Percentiles rank a stretch among this genome's conserved stretches.
These are phyloP conservation scores for Adansonia madagascariensis DNA, from an alignment of 441 rosid genomes.

Conservation along the genomic window DNA sequence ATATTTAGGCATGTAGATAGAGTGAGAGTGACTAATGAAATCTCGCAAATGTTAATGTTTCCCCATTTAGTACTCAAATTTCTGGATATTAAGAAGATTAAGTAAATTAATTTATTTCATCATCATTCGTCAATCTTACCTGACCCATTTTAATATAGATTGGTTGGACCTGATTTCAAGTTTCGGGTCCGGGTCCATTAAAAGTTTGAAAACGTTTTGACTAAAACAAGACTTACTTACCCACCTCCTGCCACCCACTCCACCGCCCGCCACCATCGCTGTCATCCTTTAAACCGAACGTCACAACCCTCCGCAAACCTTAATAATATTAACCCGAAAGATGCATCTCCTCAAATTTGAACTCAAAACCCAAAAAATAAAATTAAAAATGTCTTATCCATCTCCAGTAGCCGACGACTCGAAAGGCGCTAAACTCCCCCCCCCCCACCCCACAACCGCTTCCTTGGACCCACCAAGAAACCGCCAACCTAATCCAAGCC, in stretches of 20 bases:
- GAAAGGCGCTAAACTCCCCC: constrained; percentile 27
- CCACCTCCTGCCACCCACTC: background rate
- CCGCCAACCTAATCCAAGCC: constrained; percentile 53
- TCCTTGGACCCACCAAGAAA: constrained; percentile 64
- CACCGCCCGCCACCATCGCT: background rate
- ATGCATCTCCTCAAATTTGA: constrained; percentile 16
- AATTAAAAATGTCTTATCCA: constrained; percentile 18
- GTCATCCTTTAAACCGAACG: background rate
- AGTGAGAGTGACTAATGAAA: no score
- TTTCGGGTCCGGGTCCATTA: background rate
- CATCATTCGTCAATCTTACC: no score
- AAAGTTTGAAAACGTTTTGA: background rate
- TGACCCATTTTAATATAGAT: background rate
- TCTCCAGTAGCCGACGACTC: constrained; percentile 27
- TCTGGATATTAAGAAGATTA: no score
- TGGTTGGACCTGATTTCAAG: constrained; percentile 9
- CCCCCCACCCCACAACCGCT: constrained; percentile 33
- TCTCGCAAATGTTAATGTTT: no score
- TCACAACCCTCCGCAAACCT: constrained; percentile 24
- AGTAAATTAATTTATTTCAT: no score
- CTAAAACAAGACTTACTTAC: background rate
- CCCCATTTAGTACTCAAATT: no score
- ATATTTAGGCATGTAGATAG: no score
- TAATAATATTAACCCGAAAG: constrained; percentile 38
- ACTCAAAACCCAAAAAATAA: constrained; percentile 16